These are phyloP conservation scores for Kondoa subrosea DNA, from an alignment of 768 basidiomycete species.

Conservation along the genomic window DNA sequence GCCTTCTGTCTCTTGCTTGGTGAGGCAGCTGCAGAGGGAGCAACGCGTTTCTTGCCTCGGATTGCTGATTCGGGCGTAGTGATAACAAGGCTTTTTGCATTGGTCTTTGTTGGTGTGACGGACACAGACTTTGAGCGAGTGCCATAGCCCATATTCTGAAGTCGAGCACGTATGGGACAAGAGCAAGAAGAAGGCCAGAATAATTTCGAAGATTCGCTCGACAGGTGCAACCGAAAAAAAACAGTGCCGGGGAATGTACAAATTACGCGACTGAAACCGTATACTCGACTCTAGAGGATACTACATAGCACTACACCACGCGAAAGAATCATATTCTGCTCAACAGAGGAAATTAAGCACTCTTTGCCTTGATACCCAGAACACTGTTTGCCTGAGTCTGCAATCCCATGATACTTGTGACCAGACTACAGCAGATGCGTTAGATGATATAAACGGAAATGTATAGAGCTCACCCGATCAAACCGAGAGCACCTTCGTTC, in stretches of 20 bases:
- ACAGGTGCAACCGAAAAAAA: too few relatives aligned
- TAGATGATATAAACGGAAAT: background rate
- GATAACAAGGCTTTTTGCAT: too few relatives aligned
- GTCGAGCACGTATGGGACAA: too few relatives aligned
- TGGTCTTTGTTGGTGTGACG: too few relatives aligned
- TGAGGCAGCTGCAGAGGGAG: background rate
- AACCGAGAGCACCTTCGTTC: constrained; percentile 70
- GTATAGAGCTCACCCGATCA: constrained; percentile 51
- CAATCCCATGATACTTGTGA: constrained; percentile 28
- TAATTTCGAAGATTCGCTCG: too few relatives aligned
- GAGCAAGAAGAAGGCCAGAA: too few relatives aligned
- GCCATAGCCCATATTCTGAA: too few relatives aligned
- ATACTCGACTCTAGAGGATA: background rate
- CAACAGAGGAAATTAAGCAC: background rate
- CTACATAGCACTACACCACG: background rate
- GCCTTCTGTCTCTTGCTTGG: background rate
- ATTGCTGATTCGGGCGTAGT: too few relatives aligned
- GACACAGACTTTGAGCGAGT: too few relatives aligned
- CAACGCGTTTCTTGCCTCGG: background rate
- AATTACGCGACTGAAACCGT: background rate
- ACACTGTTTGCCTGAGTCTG: constrained; percentile 25
- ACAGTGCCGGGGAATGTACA: too few relatives aligned
- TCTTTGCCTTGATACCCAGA: constrained; percentile 15
- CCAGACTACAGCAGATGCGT: constrained; percentile 8
- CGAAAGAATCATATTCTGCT: too few relatives aligned